A percentile compares a stretch with the other conserved stretches of the same genome.
Conservation (phyloP, 768 basidiomycete genomes). For the Pleurotus cornucopiae region DNA sequence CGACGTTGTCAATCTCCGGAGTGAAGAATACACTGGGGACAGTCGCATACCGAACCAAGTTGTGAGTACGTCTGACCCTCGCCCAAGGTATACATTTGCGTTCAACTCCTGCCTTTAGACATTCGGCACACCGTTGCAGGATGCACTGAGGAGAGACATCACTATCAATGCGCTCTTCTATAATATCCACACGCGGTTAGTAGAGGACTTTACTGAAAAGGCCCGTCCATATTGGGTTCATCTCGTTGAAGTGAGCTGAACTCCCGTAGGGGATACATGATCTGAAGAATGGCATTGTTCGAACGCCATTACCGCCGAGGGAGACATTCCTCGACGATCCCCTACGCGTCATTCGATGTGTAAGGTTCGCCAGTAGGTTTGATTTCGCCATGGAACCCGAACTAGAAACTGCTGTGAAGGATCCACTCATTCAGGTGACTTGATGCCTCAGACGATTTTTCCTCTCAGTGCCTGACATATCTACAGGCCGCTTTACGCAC, state of each 20-base stretch:
- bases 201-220: slow-evolving; percentile 87
- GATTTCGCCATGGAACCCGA: slow-evolving; percentile 75
- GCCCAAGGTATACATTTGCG: background rate
- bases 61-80: slow-evolving; percentile 40
- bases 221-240: slow-evolving; percentile 27
- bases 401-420: slow-evolving; percentile 56
- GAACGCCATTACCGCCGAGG: slow-evolving; percentile 83
- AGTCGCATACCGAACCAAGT: slow-evolving; percentile 89
- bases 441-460: no score
- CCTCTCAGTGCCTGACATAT: no score
- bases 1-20: slow-evolving; percentile 91
- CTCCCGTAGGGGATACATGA: slow-evolving; percentile 76
- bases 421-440: slow-evolving; percentile 60
- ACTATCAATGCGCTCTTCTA: slow-evolving; percentile 97
- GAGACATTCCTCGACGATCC: slow-evolving; percentile 96
- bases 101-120: slow-evolving; percentile 38
- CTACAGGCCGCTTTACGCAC: slow-evolving; percentile 58
- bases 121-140: slow-evolving; percentile 90
- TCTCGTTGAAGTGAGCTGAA: background rate
- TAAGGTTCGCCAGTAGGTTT: slow-evolving; percentile 90
- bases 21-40: slow-evolving; percentile 83
- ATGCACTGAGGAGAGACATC: slow-evolving; percentile 85
- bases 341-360: slow-evolving; percentile 82
- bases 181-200: slow-evolving; percentile 79
- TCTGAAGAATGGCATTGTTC: slow-evolving; percentile 68